Evolutionary conservation across 805 yeast genomes (phyloP), one percentile per base, ranked within the genome.

Genomic region (Pichia insulana): DNA sequence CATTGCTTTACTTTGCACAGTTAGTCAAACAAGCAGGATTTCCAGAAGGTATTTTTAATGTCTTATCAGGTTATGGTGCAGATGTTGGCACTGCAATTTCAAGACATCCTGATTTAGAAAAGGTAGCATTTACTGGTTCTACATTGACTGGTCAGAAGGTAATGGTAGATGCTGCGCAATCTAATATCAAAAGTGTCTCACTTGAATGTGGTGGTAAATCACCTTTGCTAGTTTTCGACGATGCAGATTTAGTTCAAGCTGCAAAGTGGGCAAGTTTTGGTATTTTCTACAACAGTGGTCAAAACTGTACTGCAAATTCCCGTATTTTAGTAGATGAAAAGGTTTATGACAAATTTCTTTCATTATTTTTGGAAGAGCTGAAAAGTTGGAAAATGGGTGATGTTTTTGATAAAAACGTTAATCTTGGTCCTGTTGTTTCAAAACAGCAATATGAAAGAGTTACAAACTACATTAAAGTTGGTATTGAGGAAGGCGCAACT

Each of bases 161-260:
- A 35, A 85, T 78, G 63, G 64, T 70, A 51, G 65, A 68, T 48
- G 89, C 90, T 9, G 89, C 90, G 10, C 65, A 83, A 7, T 47
- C 67, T 3, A 77, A 77, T 54, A 63, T 80, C 62, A 80, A 80
- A 59, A 74, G 74, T 27, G 79, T 78, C 30, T 76, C 84, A 18
- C 64, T 79, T 56, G 86, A 80, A 61, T 79, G 83, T 58, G 86
- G 86, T 50, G 86, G 86, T 45, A 80, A 80, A 55, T 78, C 84
- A 13, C 84, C 85, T 34, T 64, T 77, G 52, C 63, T 80, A 42
- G 68, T 80, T 12, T 73, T 80, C 51, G 72, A 67, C 17, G 86
- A 80, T 58, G 82, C 84, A 16, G 78, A 78, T 52, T 45, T 80
- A 28, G 78, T 73, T 4, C 78, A 77, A 58, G 81, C 83, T 40